phyloP scores from a whole-genome alignment of 108 stramenopile genomes.

The Fragilariopsis cylindrus region DNA sequence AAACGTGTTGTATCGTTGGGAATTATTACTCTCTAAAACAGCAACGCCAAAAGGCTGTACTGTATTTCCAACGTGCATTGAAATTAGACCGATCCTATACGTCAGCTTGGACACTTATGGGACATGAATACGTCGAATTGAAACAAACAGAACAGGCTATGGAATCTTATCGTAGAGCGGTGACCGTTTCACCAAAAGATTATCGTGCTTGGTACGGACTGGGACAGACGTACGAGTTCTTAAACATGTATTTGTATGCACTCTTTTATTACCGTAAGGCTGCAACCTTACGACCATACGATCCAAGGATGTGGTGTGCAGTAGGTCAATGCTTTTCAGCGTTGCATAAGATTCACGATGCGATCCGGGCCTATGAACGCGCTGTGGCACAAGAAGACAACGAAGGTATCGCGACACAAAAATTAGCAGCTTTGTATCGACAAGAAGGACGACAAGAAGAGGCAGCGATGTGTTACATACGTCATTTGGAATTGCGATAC shows the following conservation, averaged over 20 bases:
- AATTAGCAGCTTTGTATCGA: slow-evolving; percentile 83
- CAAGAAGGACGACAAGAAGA: slow-evolving; percentile 82
- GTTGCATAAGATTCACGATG: slow-evolving; percentile 74
- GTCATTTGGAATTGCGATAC: slow-evolving; percentile 80
- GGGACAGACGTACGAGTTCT: slow-evolving; percentile 97
- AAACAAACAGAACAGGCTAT: slow-evolving; percentile 96
- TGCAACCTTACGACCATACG: slow-evolving; percentile 90
- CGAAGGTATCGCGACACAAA: slow-evolving; percentile 92
- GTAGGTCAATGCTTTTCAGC: slow-evolving; percentile 86
- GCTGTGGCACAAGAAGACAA: slow-evolving; percentile 87
- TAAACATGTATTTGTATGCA: slow-evolving; percentile 94
- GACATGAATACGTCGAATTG: slow-evolving; percentile 98
- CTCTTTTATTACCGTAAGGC: slow-evolving; percentile 96
- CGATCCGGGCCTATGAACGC: slow-evolving; percentile 89
- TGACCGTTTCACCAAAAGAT: slow-evolving; percentile 90
- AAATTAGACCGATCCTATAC: slow-evolving; percentile 88
- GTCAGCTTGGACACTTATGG: slow-evolving; percentile 97
- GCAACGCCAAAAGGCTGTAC: slow-evolving; percentile 95
- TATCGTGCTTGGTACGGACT: slow-evolving; percentile 99
- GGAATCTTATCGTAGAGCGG: slow-evolving; percentile 97
- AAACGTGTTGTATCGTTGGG: slow-evolving; percentile 96
- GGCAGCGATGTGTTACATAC: slow-evolving; percentile 91
- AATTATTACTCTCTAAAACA: slow-evolving; percentile 96
- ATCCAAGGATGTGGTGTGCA: slow-evolving; percentile 99
- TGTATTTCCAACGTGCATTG: slow-evolving; percentile 94